phyloP scores from a whole-genome alignment of 75 land plant genomes.

The Adiantum capillusveneris region DNA sequence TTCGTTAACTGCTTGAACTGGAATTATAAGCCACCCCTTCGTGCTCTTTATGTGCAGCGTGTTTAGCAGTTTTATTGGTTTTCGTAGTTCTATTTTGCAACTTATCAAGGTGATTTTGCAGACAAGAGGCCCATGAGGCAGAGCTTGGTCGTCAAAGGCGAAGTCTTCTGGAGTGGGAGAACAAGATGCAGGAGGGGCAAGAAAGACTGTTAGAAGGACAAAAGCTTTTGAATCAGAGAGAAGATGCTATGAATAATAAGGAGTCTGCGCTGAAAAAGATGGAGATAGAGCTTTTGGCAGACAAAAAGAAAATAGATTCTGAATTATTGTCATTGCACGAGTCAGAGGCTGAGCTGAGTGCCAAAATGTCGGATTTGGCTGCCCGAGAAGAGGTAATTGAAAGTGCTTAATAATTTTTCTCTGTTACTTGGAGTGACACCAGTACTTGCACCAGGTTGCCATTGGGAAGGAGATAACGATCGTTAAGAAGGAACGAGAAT shows the following conservation, averaged over 20 bases:
- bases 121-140: slow-evolving; percentile 45
- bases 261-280: slow-evolving; percentile 53
- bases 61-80: too few species aligned
- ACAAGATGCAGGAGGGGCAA: slow-evolving; percentile 62
- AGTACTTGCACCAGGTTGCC: slow-evolving; percentile 40
- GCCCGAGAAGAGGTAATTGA: slow-evolving; percentile 63
- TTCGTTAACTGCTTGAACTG: too few species aligned
- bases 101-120: too few species aligned
- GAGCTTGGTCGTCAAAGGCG: slow-evolving; percentile 35
- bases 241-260: slow-evolving; percentile 49
- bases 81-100: too few species aligned
- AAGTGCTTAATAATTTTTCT: background rate
- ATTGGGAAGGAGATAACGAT: slow-evolving; percentile 22
- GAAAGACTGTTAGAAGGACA: slow-evolving; percentile 58
- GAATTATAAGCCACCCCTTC: too few species aligned
- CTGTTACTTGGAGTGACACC: background rate
- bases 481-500: slow-evolving; percentile 57
- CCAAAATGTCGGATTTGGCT: slow-evolving; percentile 31
- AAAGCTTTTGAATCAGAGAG: slow-evolving; percentile 71
- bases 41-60: too few species aligned
- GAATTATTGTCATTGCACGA: slow-evolving; percentile 32
- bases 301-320: slow-evolving; percentile 42
- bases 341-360: slow-evolving; percentile 53
- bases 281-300: slow-evolving; percentile 53
- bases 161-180: slow-evolving; percentile 75